phyloP scores from a whole-genome alignment of 805 yeast species.

The Hagleromyces aurorensis region DNA sequence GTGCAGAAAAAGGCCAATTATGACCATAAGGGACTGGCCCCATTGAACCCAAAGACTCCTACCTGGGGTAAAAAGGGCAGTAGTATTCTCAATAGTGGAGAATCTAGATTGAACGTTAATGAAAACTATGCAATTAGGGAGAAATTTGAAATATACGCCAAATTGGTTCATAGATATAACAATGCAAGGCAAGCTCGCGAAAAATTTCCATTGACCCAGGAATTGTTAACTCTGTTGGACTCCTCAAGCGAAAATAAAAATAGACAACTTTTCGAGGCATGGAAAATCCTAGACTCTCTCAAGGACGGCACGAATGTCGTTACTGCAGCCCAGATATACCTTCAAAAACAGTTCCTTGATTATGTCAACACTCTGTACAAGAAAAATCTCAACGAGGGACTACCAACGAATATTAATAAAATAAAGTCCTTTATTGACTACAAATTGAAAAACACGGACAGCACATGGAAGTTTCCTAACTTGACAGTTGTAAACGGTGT shows the following conservation, averaged over 20 bases:
- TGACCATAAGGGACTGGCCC: conserved; percentile 9
- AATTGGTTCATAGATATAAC: conserved; percentile 60
- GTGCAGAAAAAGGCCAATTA: conserved; percentile 25
- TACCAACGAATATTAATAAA: conserved; percentile 66
- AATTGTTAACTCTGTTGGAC: conserved; percentile 52
- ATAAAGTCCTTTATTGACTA: conserved; percentile 52
- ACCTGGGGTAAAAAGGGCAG: conserved; percentile 28
- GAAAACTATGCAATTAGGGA: conserved; percentile 37
- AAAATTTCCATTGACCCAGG: conserved; percentile 50
- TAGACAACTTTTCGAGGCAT: conserved; percentile 64
- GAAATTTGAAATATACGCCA: conserved; percentile 69
- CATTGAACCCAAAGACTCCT: conserved; percentile 13
- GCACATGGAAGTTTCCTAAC: conserved; percentile 45
- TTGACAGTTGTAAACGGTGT: conserved; percentile 65
- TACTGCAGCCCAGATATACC: conserved; percentile 45
- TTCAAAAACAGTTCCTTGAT: conserved; percentile 72
- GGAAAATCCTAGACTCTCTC: conserved; percentile 52
- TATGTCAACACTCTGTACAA: conserved; percentile 60
- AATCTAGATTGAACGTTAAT: conserved; percentile 36
- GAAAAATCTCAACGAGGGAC: conserved; percentile 49
- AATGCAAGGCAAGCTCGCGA: conserved; percentile 50
- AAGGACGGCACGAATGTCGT: conserved; percentile 36
- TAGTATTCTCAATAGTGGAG: conserved; percentile 24
- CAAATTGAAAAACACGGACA: conserved; percentile 37
- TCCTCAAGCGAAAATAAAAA: conserved; percentile 54